Evolutionary conservation across 164 flowering plant species (phyloP), one percentile per base, ranked within the genome.

Genomic region (Echeveria elegans): DNA sequence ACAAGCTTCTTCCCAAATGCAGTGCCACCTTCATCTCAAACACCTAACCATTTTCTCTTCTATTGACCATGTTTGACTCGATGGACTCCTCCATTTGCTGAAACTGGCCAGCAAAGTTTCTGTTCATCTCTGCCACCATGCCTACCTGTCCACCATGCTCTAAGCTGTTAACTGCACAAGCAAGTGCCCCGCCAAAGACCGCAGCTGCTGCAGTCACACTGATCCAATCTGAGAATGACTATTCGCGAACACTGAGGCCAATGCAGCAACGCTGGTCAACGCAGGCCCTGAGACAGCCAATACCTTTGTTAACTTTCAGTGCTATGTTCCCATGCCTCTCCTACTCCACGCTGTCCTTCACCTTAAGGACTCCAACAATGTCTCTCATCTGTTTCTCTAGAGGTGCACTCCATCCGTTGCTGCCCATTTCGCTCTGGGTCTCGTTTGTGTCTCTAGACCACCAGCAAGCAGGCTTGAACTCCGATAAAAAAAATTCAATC

Each of bases 1-100:
- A 38, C 41, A 38, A 38, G 41, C 41, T 38, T 38, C 41, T 38
- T 38, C 41, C 41, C 41, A 82, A 52, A 68, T 73, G 66, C 65
- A 82, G 52, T 64, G 83, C 86, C 69, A 82, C 73, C 66, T 80
- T 77, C 74, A 73, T 65, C 69, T 76, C 80, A 56, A 76, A 69
- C 71, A 78, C 9, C 43, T 74, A 71, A 6, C 77, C 81, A 43
- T 78, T 74, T 24, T 81, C 81, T 69, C 80, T 78, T 31, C 30
- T 74, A 45, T 72, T 72, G 19, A 26, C 65, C 0, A 78, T 21
- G 2, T 64, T 77, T 0, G 80, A 66, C 52, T 73, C 82, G 11
- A 83, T 79, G 0, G 80, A 29, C 24, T 77, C 82, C 50, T 79
- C 73, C 68, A 83, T 38, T 38, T 38, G 41, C 41, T 38, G 8